Conservation (phyloP, 805 yeast genomes). For the Saccharomyces kudriavzevii region DNA sequence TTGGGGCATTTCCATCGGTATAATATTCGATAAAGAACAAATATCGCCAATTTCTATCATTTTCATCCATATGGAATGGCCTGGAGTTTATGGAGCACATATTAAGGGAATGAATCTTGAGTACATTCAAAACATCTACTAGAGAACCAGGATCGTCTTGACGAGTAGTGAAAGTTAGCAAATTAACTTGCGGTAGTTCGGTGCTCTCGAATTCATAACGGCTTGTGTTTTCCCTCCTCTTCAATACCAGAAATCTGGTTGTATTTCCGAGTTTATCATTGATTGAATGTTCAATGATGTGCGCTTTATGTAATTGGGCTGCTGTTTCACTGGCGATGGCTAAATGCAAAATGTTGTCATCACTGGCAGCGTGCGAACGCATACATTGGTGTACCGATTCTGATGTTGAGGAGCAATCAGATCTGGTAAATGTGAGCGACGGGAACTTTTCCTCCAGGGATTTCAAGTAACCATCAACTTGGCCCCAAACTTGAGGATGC, state of each 20-base stretch:
- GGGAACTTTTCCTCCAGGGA: constrained; percentile 28
- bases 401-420: constrained; percentile 76
- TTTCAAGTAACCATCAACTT: constrained; percentile 53
- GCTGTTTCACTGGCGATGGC: constrained; percentile 73
- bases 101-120: constrained; percentile 50
- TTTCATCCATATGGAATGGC: constrained; percentile 51
- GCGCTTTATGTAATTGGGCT: constrained; percentile 48
- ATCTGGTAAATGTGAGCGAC: constrained; percentile 33
- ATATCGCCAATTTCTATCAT: constrained; percentile 56
- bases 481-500: constrained; percentile 99
- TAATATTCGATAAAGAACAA: constrained; percentile 66
- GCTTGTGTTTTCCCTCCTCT: constrained; percentile 27
- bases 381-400: constrained; percentile 67
- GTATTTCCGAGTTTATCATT: constrained; percentile 74
- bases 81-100: constrained; percentile 69
- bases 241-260: constrained; percentile 73
- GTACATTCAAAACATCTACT: constrained; percentile 51
- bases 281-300: constrained; percentile 46
- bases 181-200: constrained; percentile 33
- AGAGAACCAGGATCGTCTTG: constrained; percentile 69
- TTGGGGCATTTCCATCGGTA: constrained; percentile 25
- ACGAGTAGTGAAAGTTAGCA: constrained; percentile 57
- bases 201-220: constrained; percentile 5
- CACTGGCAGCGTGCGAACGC: constrained; percentile 15
- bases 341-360: constrained; percentile 38